phyloP scores from a whole-genome alignment of 192 early-diverging fungal species.

The Dissophora ornata region DNA sequence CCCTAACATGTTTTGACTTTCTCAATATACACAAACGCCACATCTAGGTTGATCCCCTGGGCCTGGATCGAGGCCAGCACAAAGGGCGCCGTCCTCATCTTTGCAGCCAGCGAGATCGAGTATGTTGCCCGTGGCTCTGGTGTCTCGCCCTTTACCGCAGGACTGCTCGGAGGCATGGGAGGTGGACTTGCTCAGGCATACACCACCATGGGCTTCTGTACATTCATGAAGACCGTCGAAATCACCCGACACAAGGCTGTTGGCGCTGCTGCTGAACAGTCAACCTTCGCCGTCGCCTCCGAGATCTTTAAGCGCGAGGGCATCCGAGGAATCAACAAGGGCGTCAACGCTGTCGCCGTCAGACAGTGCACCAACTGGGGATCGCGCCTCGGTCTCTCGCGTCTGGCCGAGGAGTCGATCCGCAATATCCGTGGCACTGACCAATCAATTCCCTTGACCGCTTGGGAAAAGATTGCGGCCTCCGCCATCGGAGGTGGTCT shows the following conservation, averaged over 20 bases:
- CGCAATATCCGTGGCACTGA: constrained; percentile 66
- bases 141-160: constrained; percentile 72
- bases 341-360: constrained; percentile 97
- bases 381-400: constrained; percentile 90
- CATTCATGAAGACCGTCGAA: constrained; percentile 99
- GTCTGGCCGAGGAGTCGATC: constrained; percentile 77
- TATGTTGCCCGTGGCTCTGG: constrained; percentile 63
- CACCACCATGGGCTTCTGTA: constrained; percentile 99
- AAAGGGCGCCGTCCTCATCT: constrained; percentile 71
- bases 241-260: constrained; percentile 94
- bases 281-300: constrained; percentile 84
- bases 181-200: constrained; percentile 97
- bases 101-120: constrained; percentile 72
- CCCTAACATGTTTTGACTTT: not conserved
- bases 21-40: too few relatives aligned
- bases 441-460: constrained; percentile 52
- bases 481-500: constrained; percentile 91
- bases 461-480: constrained; percentile 75
- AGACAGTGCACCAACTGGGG: constrained; percentile 99
- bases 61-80: constrained; percentile 73
- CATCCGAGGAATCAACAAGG: constrained; percentile 97
- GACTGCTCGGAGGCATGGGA: constrained; percentile 92
- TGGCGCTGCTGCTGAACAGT: constrained; percentile 64
- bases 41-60: constrained; percentile 67
- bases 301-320: constrained; percentile 95